Evolutionary conservation across 2,329 filamentous ascomycete genomes (phyloP).

Genomic region (Botrytis fragariae): DNA sequence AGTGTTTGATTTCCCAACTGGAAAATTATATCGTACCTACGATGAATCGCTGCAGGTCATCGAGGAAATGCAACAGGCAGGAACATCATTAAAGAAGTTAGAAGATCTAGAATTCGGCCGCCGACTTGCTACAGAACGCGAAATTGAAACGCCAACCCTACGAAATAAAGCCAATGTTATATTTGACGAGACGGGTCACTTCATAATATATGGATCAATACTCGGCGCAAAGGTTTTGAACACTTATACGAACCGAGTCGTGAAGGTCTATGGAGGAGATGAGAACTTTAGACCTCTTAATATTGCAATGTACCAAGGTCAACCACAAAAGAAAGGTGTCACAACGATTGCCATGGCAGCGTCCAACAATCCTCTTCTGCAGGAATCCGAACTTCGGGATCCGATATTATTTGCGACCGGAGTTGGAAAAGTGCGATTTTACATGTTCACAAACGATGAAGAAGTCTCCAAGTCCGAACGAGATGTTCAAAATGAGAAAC

Average conservation of each 20-base stretch:
- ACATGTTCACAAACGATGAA: slow-evolving; percentile 94
- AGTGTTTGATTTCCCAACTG: slow-evolving; percentile 87
- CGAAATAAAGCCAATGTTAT: slow-evolving; percentile 77
- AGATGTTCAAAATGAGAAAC: slow-evolving; percentile 94
- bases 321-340: slow-evolving; percentile 88
- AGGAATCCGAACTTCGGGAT: slow-evolving; percentile 87
- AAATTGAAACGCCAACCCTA: slow-evolving; percentile 69
- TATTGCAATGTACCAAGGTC: slow-evolving; percentile 87
- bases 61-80: slow-evolving; percentile 94
- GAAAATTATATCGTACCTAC: slow-evolving; percentile 86
- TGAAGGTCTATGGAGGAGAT: slow-evolving; percentile 86
- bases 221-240: slow-evolving; percentile 94
- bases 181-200: slow-evolving; percentile 95
- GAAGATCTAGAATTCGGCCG: slow-evolving; percentile 92
- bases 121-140: slow-evolving; percentile 79
- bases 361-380: slow-evolving; percentile 85
- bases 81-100: slow-evolving; percentile 74
- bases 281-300: slow-evolving; percentile 83
- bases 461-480: slow-evolving; percentile 79
- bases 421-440: slow-evolving; percentile 86
- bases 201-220: slow-evolving; percentile 91
- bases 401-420: slow-evolving; percentile 85
- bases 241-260: slow-evolving; percentile 87
- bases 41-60: slow-evolving; percentile 89
- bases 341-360: slow-evolving; percentile 97